Evolutionary conservation across 2,329 filamentous ascomycete species (phyloP), one percentile per base, ranked within the genome.

Genomic region (Nemania sp.): DNA sequence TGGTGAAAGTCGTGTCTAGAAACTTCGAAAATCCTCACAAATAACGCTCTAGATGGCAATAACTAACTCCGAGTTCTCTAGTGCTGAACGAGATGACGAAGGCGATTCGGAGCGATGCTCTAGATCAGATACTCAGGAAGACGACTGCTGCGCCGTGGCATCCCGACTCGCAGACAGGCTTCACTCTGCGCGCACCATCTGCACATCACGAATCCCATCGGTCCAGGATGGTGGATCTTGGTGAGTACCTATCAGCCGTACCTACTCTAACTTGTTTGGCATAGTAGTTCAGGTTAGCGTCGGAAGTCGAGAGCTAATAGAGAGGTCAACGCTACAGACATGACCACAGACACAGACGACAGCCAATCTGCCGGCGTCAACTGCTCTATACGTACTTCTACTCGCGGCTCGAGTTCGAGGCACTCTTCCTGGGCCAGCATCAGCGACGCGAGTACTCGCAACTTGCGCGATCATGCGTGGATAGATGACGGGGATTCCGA

Each of bases 31-130:
- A n/a, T n/a, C n/a, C n/a, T n/a, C n/a, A n/a, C n/a, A n/a, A n/a
- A n/a, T n/a, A n/a, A n/a, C n/a, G n/a, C n/a, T n/a, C n/a, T n/a
- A n/a, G n/a, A n/a, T n/a, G n/a, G n/a, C n/a, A n/a, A n/a, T n/a
- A n/a, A n/a, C n/a, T n/a, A n/a, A n/a, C n/a, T n/a, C n/a, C n/a
- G n/a, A n/a, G n/a, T n/a, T n/a, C n/a, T n/a, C n/a, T n/a, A n/a
- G n/a, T 76, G 3, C 45, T 77, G n/a, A 74, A 74, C 49, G 66
- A 70, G 52, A 76, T 77, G 73, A 13, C 70, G 1, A 58, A 69
- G 24, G 47, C 62, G 24, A 75, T 76, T n/a, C 70, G 73, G 13
- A 59, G 66, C 18, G 73, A 77, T 5, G 74, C 72, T 5, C 49
- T 77, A 5, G 64, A 67, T 7, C 75, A 76, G 70, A 71, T 77